Evolutionary conservation across 1,284 basidiomycete species (phyloP), one percentile per base, ranked within the genome.

Genomic region (Pseudozyma tsukubaensis): DNA sequence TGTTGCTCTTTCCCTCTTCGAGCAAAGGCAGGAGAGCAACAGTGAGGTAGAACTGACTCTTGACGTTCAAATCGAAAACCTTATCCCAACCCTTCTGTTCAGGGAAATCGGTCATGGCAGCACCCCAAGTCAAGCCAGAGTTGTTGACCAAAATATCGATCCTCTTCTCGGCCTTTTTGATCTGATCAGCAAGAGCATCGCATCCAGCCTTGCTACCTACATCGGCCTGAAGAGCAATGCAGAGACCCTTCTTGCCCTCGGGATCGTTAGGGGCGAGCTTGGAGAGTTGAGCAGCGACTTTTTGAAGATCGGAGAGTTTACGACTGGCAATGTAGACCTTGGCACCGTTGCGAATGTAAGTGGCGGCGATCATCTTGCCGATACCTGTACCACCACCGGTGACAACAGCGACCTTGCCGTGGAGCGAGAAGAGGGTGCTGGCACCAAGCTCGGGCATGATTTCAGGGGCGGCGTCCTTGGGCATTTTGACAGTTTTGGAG

Each of bases 261-360:
- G 77, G 63, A 50, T 72, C 73, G 60, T 47, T 56, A 2, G 80
- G 81, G 1, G 78, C 75, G 18, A 77, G 53, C 57, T 65, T 67
- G 51, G 58, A 59, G 12, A 82, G 62, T 49, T 71, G 56, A 32
- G 51, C 43, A 6, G 82, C 77, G 7, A 83, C 83, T 86, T 91
- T 89, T 85, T 92, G 89, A 59, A 95, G 87, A 73, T 92, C 81
- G 13, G 70, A 47, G 14, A 83, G 50, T 68, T 94, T 94, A 51
- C 92, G 87, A 3, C 91, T 91, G 10, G 94, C 93, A 77, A 95
- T 94, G 85, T 94, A 92, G 32, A 93, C 91, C 44, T 81, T 79
- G 39, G 90, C 91, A 9, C 92, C 92, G 77, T 93, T 94, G 85
- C 91, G 89, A 1, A 92, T 91, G 76, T 92, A 90, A 0, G 91